Base-by-base conservation (phyloP, 352 stramenopile genomes). In the Pythium apleroticum region DNA sequence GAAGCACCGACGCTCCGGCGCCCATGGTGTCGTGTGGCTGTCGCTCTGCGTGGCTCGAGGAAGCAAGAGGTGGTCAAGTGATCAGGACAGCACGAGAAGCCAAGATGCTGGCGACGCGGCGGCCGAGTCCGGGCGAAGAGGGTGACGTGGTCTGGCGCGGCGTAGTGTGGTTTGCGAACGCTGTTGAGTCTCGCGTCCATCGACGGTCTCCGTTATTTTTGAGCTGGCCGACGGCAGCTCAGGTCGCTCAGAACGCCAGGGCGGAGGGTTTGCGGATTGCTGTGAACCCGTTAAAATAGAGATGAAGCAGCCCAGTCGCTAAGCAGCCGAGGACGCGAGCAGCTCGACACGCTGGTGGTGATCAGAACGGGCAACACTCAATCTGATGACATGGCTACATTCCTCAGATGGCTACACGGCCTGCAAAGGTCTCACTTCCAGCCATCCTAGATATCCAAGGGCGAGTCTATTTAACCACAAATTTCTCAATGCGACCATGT, bases 1-100 rank as follows among this genome's bases (percentile, higher is more conserved):
- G 59, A n/a, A 57, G 22, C 30, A 74, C 62, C 37, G 68, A 74
- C 57, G 68, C 68, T 30, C 57, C 53, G n/a, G 68, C 50, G n/a
- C 68, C 68, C 68, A 74, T 74, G 20, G 52, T 48, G 19, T 22
- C 19, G 37, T 17, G 30, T 17, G 20, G n/a, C n/a, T n/a, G 20
- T 50, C 7, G 24, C 39, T 52, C 14, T 46, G 37, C 45, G 55
- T 31, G 22, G 33, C 27, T 20, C 27, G 28, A 39, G n/a, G 50
- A 25, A 43, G 27, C 27, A 14, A 57, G 27, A 10, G 50, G 17
- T 22, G 50, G 2, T 25, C n/a, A 20, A 22, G 17, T 57, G 27
- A 22, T 27, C 17, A 41, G 10, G 15, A 24, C 24, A 25, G 24
- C 15, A 46, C 14, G 1, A 22, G 37, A 46, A 46, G 17, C 15